Evolutionary conservation across 148 eudicot genomes (phyloP), one percentile per base, ranked within the genome.

Genomic region (Camellia sinensis): DNA sequence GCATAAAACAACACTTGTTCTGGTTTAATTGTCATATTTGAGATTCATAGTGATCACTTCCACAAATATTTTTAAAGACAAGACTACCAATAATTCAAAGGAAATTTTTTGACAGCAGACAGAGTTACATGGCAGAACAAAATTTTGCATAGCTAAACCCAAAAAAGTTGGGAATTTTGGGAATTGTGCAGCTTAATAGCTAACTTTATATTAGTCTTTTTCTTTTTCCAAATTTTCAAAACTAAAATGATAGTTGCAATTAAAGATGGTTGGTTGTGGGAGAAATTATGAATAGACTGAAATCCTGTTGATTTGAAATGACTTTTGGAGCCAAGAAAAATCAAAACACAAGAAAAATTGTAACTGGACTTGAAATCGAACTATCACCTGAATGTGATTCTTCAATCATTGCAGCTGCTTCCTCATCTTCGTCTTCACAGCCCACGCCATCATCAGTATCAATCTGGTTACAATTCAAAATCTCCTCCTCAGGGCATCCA

Each of bases 401-500:
- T 83, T 91, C 98, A 61, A 87, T 78, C 95, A 91, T 91, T 21
- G 92, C 91, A 77, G 90, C 91, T 1, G 88, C 86, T 83, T 91
- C 97, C 70, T 94, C 95, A 4, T 94, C 97, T 56, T 91, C 90
- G 78, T 92, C 91, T 45, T 91, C 95, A 81, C 83, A 84, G 21
- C 63, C 89, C 74, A 82, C 75, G 82, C 77, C 88, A 85, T 92
- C 98, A 85, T 91, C 93, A 75, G 75, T 84, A 63, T 92, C 98
- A 61, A 86, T 84, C 73, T 89, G 95, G 66, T 83, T 63, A 78
- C 84, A 76, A 86, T 89, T 87, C 79, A 94, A 83, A 75, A 91
- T 83, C 87, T 91, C 92, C 87, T 94, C 98, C 82, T 92, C 98
- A 48, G 98, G 89, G 66, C 90, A 82, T 48, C 82, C 89, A 46